Base-by-base conservation (phyloP, 192 early-diverging fungal genomes). In the Dispira simplex region DNA sequence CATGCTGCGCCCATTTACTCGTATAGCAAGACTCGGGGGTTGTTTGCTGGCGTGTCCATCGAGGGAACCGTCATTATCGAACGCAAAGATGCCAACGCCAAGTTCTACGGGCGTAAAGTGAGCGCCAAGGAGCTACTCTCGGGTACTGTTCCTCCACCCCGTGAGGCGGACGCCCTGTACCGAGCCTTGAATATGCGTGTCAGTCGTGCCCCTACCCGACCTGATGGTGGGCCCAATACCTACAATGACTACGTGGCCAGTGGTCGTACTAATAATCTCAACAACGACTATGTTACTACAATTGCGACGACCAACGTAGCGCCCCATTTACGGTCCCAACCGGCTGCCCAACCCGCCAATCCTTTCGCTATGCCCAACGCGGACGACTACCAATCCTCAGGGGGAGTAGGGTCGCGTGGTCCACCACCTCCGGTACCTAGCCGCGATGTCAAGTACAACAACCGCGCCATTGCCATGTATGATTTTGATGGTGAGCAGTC, bases 31-130 rank as follows among this genome's bases (percentile, higher is more conserved):
- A 81, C 89, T 25, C 85, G 84, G 69, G 95, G 95, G 12, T 78
- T 97, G 63, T 96, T 95, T 82, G 93, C 89, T 20, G 94, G 95
- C 28, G 80, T 89, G 4, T 90, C 88, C 9, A 75, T 92, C 27
- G 92, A 97, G 65, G 93, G 94, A 12, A 85, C 92, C 0, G 82
- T 89, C 14, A 84, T 97, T 43, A 62, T 90, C 11, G 86, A 89
- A 67, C 82, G 92, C 63, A 82, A 85, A 65, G 89, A 90, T 56
- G 91, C 90, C 39, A 95, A 97, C 70, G 77, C 76, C 28, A 81
- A 82, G 39, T 77, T 91, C 28, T 97, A 97, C 70, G 85, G 88
- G 43, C 75, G 80, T 59, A 75, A 78, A 32, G 83, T 95, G 11
- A 68, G 77, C n/a, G 86, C 95, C 3, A 85, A 86, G 64, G 89